phyloP scores from a whole-genome alignment of 306 rosid species.

The Cucurbita argyrosperma region DNA sequence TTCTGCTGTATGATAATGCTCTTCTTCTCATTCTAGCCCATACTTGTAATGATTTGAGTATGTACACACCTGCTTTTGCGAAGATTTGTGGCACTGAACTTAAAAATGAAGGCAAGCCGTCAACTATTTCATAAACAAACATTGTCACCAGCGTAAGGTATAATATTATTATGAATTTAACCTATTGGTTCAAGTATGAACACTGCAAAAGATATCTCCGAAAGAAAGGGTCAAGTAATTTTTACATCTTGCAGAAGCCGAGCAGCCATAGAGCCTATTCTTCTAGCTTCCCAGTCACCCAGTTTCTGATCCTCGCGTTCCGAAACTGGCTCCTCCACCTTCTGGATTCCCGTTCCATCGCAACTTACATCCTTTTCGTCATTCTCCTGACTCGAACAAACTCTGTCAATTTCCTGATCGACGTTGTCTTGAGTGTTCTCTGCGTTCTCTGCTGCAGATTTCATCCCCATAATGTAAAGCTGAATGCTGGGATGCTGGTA shows the following conservation, averaged over 20 bases:
- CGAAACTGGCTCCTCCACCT: conserved; percentile 15
- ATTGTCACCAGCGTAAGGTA: not conserved
- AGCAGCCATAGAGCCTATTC: conserved; percentile 80
- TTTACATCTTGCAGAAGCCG: conserved; percentile 63
- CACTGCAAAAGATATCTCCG: not conserved
- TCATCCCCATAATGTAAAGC: conserved; percentile 51
- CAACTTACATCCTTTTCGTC: conserved; percentile 15
- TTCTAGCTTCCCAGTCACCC: conserved; percentile 75
- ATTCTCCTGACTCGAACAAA: conserved; percentile 14
- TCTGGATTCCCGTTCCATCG: conserved; percentile 10
- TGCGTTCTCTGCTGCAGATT: conserved; percentile 16
- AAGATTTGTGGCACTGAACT: not conserved
- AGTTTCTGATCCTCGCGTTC: conserved; percentile 23
- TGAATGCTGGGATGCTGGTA: conserved; percentile 89
- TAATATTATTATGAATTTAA: not conserved
- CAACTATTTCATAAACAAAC: not conserved
- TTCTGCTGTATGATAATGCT: conserved; percentile 19
- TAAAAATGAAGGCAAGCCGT: not conserved
- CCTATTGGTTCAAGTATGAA: not conserved
- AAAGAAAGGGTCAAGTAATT: conserved; percentile 21
- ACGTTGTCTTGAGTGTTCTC: conserved; percentile 10
- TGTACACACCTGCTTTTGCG: not conserved
- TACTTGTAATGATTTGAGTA: not conserved
- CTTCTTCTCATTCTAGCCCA: not conserved
- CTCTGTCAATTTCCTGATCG: conserved; percentile 21